These are phyloP conservation scores for Lineolata rhizophorae DNA, from an alignment of 495 filamentous ascomycete species.

Conservation along the genomic window DNA sequence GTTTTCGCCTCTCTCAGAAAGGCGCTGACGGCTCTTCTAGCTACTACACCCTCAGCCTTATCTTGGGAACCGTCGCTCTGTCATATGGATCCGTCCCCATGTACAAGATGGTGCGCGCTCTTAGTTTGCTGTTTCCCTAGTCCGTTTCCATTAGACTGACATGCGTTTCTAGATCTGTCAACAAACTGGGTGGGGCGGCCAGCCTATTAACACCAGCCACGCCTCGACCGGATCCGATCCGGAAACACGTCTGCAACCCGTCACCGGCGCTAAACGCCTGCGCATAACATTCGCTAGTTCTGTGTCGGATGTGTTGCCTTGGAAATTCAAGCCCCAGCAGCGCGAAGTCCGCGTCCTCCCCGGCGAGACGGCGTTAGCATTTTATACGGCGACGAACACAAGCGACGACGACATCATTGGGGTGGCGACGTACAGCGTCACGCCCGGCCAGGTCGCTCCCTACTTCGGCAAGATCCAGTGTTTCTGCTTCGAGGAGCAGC, in stretches of 20 bases:
- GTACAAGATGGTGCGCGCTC: constrained; percentile 87
- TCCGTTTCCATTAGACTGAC: constrained; percentile 1
- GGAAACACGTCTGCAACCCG: constrained; percentile 49
- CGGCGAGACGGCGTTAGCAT: constrained; percentile 90
- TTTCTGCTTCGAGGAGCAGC: constrained; percentile 97
- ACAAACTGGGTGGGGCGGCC: constrained; percentile 86
- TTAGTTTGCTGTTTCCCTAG: not conserved
- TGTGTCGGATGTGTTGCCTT: constrained; percentile 83
- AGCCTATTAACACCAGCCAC: constrained; percentile 72
- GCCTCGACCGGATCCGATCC: constrained; percentile 36
- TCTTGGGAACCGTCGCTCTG: constrained; percentile 74
- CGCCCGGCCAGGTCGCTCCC: constrained; percentile 81
- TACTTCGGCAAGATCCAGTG: constrained; percentile 99
- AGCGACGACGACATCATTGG: constrained; percentile 85
- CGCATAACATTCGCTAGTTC: constrained; percentile 92
- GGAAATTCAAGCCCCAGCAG: constrained; percentile 95
- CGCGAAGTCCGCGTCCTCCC: constrained; percentile 88
- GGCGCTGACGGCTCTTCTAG: no score
- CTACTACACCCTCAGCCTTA: constrained; percentile 66
- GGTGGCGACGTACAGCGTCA: constrained; percentile 93
- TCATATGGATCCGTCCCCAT: constrained; percentile 92
- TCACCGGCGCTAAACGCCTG: constrained; percentile 62
- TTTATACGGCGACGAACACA: constrained; percentile 91
- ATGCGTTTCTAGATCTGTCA: constrained; percentile 81
- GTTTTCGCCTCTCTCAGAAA: no score